phyloP scores from a whole-genome alignment of 176 grass and related monocot genomes.

The Bonia amplexicaulis region DNA sequence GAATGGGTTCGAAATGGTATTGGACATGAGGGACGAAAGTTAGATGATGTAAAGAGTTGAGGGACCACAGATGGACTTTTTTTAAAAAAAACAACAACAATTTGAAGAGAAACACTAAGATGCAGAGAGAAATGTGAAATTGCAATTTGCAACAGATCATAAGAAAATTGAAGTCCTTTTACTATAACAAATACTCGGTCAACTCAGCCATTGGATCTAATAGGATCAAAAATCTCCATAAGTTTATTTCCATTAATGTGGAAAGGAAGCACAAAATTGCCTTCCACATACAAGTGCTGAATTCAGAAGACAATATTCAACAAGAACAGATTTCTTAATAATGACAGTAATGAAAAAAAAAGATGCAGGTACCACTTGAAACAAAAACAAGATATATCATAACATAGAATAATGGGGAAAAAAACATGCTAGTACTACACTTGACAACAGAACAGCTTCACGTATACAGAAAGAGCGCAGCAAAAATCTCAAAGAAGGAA shows the following conservation, averaged over 20 bases:
- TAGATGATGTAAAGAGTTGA: no score
- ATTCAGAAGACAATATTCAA: not conserved
- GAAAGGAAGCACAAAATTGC: not conserved
- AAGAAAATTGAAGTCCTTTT: not conserved
- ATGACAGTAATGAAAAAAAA: not conserved
- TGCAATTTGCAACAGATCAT: conserved; percentile 4
- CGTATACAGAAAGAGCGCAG: not conserved
- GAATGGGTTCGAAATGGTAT: no score
- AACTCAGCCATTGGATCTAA: not conserved
- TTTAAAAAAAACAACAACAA: not conserved
- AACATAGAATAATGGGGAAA: not conserved
- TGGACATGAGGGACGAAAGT: no score
- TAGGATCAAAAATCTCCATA: not conserved
- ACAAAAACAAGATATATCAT: not conserved
- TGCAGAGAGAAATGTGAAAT: not conserved
- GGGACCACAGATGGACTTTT: no score
- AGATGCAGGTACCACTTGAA: not conserved
- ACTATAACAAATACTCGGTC: not conserved
- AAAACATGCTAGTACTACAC: not conserved
- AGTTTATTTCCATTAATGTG: not conserved
- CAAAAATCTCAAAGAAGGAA: not conserved
- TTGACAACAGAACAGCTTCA: not conserved
- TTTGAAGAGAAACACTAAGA: not conserved
- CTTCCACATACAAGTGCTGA: not conserved
- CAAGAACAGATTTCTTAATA: not conserved